phyloP scores from a whole-genome alignment of 2,329 filamentous ascomycete species.

The Aspergillus intermedius region DNA sequence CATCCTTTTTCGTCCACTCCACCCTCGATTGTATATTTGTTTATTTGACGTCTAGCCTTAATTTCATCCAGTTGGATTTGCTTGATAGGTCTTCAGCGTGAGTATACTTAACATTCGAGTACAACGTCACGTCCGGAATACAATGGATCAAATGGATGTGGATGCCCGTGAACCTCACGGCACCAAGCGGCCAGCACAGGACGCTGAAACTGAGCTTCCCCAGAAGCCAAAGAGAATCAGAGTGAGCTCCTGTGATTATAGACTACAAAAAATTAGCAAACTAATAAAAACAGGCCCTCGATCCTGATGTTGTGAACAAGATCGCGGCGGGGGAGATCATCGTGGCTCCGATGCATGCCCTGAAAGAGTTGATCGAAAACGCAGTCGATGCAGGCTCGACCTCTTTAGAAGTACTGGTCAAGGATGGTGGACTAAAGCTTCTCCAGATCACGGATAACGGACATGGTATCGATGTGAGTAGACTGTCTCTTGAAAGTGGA shows the following conservation, averaged over 20 bases:
- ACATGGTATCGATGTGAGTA: conserved; percentile 78
- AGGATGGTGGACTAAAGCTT: conserved; percentile 89
- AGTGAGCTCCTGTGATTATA: conserved; percentile 12
- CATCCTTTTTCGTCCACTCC: conserved; percentile 16
- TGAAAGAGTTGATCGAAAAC: conserved; percentile 96
- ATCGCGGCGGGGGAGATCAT: conserved; percentile 98
- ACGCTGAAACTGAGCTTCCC: conserved; percentile 23
- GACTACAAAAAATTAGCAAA: conserved; percentile 9
- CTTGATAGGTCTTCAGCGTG: no score
- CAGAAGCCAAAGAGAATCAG: conserved; percentile 46
- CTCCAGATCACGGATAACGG: conserved; percentile 98
- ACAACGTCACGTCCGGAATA: not conserved
- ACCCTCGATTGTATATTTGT: conserved; percentile 16
- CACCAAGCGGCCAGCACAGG: conserved; percentile 47
- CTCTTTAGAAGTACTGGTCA: conserved; percentile 80
- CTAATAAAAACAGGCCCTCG: conserved; percentile 59
- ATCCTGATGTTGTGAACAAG: conserved; percentile 93
- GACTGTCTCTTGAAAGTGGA: not conserved
- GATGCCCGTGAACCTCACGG: conserved; percentile 34
- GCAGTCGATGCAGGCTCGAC: conserved; percentile 96
- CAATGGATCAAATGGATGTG: conserved; percentile 39
- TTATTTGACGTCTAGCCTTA: no score
- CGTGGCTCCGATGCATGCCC: conserved; percentile 86
- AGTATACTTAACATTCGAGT: no score
- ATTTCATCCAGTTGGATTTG: no score